Conservation (phyloP, 352 stramenopile species). For the Halophytophthora batemanensis region DNA sequence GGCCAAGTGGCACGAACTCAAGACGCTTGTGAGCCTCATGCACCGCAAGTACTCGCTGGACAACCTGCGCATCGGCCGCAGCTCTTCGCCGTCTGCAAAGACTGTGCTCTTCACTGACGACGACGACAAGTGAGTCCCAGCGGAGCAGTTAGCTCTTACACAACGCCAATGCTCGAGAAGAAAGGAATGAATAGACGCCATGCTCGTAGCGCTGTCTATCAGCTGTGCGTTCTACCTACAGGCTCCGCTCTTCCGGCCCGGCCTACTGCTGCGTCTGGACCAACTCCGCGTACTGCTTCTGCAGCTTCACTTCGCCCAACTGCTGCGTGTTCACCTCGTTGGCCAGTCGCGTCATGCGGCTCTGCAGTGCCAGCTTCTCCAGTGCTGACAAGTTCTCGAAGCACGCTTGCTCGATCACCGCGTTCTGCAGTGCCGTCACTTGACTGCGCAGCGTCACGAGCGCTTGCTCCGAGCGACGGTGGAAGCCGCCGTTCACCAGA, state of each 20-base stretch:
- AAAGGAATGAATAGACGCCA: neutral
- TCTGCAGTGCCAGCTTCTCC: constrained; percentile 53
- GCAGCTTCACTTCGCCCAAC: constrained; percentile 68
- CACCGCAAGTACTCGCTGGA: constrained; percentile 82
- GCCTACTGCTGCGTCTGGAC: constrained; percentile 26
- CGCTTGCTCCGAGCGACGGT: constrained; percentile 43
- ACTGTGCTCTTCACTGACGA: constrained; percentile 44
- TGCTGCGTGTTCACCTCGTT: constrained; percentile 77
- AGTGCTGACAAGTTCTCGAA: constrained; percentile 60
- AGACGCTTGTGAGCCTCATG: constrained; percentile 83
- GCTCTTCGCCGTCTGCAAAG: constrained; percentile 36
- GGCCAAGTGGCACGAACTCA: constrained; percentile 83
- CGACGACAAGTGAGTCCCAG: constrained; percentile 7
- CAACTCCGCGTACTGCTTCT: constrained; percentile 71
- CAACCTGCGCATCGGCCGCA: constrained; percentile 65
- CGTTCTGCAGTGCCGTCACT: constrained; percentile 45
- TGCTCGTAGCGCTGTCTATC: neutral
- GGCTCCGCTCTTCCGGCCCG: constrained; percentile 2
- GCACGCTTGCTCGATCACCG: constrained; percentile 61
- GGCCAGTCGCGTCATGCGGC: constrained; percentile 60
- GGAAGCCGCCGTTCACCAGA: constrained; percentile 62
- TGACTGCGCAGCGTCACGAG: constrained; percentile 31
- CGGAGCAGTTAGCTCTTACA: constrained; percentile 7
- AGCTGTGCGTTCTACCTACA: neutral
- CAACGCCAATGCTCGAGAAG: constrained; percentile 8